These are phyloP conservation scores for Plasmodium billcollinsi DNA, from an alignment of 169 alveolate species.

Conservation along the genomic window DNA sequence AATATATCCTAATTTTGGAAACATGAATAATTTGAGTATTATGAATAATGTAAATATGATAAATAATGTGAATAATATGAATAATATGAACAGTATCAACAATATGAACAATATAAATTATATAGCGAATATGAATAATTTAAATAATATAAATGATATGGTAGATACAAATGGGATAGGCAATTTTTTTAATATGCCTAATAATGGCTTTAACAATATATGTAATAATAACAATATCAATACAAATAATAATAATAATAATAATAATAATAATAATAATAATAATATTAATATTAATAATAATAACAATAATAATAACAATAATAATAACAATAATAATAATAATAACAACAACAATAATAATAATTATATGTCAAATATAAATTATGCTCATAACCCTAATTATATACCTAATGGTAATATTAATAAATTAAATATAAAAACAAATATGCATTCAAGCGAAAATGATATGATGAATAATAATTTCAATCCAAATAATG, in stretches of 20 bases:
- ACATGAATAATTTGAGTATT: background rate
- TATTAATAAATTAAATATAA: conserved; percentile 1
- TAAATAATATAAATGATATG: conserved; percentile 5
- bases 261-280: background rate
- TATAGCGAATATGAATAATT: background rate
- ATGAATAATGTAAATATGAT: background rate
- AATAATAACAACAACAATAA: conserved; percentile 2
- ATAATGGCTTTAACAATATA: conserved; percentile 17
- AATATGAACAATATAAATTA: background rate
- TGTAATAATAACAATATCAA: conserved; percentile 1
- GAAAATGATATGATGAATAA: background rate
- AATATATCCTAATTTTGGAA: conserved; percentile 3
- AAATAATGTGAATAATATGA: conserved; percentile 10
- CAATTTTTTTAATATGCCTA: conserved; percentile 8
- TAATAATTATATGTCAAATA: background rate
- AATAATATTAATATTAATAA: conserved; percentile 4
- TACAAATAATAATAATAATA: conserved; percentile 1
- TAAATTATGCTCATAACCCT: background rate
- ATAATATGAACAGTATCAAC: conserved; percentile 12
- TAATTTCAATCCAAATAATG: conserved; percentile 15
- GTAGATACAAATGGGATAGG: conserved; percentile 14
- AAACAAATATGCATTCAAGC: background rate
- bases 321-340: conserved; percentile 9
- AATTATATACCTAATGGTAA: background rate
- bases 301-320: background rate